These are phyloP conservation scores for Hymenoscyphus fructigenus DNA, from an alignment of 2,329 filamentous ascomycete species.

Conservation along the genomic window DNA sequence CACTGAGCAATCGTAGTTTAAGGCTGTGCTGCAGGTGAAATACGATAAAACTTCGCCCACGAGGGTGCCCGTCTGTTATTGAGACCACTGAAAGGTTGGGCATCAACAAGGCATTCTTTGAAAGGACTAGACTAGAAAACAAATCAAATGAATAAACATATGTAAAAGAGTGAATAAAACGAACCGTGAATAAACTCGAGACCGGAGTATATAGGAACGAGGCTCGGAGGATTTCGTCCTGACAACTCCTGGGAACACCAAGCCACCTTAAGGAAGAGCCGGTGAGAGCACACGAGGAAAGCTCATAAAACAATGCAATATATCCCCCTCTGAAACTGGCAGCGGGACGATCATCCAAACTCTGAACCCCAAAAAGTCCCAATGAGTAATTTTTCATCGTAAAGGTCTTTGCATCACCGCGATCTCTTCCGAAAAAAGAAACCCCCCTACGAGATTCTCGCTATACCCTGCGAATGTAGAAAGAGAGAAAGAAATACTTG, in stretches of 20 bases:
- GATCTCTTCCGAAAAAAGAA: background rate
- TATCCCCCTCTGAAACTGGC: background rate
- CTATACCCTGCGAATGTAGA: background rate
- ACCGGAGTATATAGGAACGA: background rate
- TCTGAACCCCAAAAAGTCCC: background rate
- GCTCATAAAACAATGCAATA: background rate
- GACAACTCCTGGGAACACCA: background rate
- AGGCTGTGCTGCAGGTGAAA: constrained; percentile 1
- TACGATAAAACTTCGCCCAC: background rate
- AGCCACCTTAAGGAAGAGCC: background rate
- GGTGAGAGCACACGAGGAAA: background rate
- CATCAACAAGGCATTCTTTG: background rate
- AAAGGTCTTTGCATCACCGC: background rate
- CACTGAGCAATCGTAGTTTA: too few relatives aligned
- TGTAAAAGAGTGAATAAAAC: background rate
- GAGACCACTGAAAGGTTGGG: background rate
- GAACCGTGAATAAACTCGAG: background rate
- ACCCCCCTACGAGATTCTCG: background rate
- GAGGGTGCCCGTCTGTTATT: background rate
- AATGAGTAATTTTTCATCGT: background rate
- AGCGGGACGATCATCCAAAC: too few relatives aligned
- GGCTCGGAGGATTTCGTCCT: too few relatives aligned
- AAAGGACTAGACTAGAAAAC: background rate
- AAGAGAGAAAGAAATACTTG: background rate
- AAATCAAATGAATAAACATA: background rate